Conservation (phyloP, 176 grass and related monocot genomes). For the Puya raimondii region DNA sequence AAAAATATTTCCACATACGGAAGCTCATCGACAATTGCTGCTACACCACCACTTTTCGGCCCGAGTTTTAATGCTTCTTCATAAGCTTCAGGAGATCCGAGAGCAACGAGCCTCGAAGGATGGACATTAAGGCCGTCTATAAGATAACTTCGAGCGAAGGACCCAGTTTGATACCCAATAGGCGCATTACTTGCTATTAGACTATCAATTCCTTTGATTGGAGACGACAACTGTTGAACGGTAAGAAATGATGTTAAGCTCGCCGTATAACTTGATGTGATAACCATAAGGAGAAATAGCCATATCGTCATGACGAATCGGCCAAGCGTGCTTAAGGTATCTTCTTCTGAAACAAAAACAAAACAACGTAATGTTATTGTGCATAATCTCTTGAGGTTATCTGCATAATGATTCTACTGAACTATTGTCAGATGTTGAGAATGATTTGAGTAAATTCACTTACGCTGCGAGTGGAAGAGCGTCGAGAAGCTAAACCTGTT, state of each 20-base stretch:
- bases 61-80: slow-evolving; percentile 56
- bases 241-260: slow-evolving; percentile 88
- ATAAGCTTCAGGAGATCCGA: slow-evolving; percentile 60
- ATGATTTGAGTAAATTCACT: slow-evolving; percentile 30
- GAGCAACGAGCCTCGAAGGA: slow-evolving; percentile 45
- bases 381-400: slow-evolving; percentile 4
- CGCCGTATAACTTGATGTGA: slow-evolving; percentile 88
- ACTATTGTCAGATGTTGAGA: slow-evolving; percentile 16
- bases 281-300: slow-evolving; percentile 76
- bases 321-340: slow-evolving; percentile 51
- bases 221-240: slow-evolving; percentile 62
- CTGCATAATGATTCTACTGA: slow-evolving; percentile 9
- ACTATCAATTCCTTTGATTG: slow-evolving; percentile 65
- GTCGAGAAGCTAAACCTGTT: slow-evolving; percentile 97
- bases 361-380: not conserved
- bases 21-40: slow-evolving; percentile 76
- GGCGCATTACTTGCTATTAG: slow-evolving; percentile 46
- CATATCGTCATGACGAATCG: slow-evolving; percentile 72
- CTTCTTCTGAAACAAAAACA: slow-evolving; percentile 36
- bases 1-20: slow-evolving; percentile 69
- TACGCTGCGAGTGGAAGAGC: slow-evolving; percentile 82
- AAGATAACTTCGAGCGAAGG: slow-evolving; percentile 72
- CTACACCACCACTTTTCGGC: slow-evolving; percentile 55
- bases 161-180: slow-evolving; percentile 68
- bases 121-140: slow-evolving; percentile 46